Evolutionary conservation across 306 rosid species (phyloP), one percentile per base, ranked within the genome.

Genomic region (Geum urbanum): DNA sequence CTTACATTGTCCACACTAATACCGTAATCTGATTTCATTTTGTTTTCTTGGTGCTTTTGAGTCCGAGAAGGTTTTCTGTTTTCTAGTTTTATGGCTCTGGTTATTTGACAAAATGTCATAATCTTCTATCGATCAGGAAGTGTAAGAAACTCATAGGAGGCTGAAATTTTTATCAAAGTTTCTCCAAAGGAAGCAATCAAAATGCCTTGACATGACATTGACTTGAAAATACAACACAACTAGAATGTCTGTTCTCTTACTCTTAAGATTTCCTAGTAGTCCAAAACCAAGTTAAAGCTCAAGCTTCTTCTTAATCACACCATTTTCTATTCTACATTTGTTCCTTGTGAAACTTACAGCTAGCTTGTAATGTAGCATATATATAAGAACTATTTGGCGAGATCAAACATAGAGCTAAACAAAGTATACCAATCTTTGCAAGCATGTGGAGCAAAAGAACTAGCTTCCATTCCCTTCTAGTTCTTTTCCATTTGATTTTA

Each of bases 151-250:
- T 61, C 44, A 81, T 52, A 50, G 49, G 72, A 53, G 70, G 58
- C 24, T 22, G 62, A 35, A 61, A 69, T 52, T 75, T 72, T 78
- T 8, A 69, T 60, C 63, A 44, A 48, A 79, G 85, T 81, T 81
- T 84, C 76, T 77, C 83, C 66, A 39, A n/a, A 79, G 61, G 81
- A 84, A 84, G 86, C 88, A 83, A 86, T 72, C 81, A 7, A 69
- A 50, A 43, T 27, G 71, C 82, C 82, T 73, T 59, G 49, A 50
- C 66, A 75, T 82, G 84, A 79, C 73, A 74, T 45, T 79, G 84
- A 81, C 84, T 59, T 16, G 66, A 67, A 78, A 75, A 53, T 53
- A 69, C 27, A 57, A 74, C 46, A 73, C 57, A 63, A 47, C 53
- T 68, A 81, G 73, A 79, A 75, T 54, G 67, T 73, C 19, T 72